A percentile compares a stretch with the other conserved stretches of the same genome.
phyloP scores from a whole-genome alignment of 2,329 filamentous ascomycete genomes.

The Pezicula radicicola region DNA sequence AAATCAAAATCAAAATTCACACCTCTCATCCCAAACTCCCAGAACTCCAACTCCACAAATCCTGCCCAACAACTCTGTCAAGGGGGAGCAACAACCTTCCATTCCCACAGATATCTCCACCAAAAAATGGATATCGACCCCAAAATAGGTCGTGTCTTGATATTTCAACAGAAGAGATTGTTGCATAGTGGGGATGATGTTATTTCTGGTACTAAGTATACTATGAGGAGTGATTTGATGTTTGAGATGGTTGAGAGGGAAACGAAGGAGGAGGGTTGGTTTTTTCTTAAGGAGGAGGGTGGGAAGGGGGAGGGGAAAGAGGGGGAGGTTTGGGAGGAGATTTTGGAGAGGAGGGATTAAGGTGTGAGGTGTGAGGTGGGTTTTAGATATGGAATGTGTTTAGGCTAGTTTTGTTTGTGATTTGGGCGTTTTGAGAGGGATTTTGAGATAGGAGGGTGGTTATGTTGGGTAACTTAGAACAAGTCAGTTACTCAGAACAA shows the following conservation, averaged over 20 bases:
- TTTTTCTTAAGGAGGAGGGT: no score
- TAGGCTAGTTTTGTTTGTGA: no score
- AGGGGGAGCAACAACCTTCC: slow-evolving; percentile 55
- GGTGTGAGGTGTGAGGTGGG: no score
- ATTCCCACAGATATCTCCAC: slow-evolving; percentile 36
- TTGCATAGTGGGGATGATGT: slow-evolving; percentile 54
- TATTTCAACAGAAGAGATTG: slow-evolving; percentile 54
- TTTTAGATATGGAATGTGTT: no score
- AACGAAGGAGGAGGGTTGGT: no score
- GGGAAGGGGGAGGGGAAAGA: no score
- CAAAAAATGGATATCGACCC: slow-evolving; percentile 50
- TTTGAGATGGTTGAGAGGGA: not conserved
- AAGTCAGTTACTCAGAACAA: no score
- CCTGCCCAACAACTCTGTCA: slow-evolving; percentile 31
- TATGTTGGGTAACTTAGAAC: not conserved
- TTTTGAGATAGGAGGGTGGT: no score
- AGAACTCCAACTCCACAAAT: not conserved
- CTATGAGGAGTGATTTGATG: slow-evolving; percentile 1
- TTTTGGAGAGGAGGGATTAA: no score
- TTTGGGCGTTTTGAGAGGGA: no score
- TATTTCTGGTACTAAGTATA: slow-evolving; percentile 47
- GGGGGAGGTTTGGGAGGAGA: no score
- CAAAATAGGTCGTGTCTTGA: slow-evolving; percentile 53
- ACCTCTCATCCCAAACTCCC: not conserved
- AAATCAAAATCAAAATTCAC: no score